Evolutionary conservation across 176 grass and related monocot species (phyloP).

Genomic region (Elaeis guineensis): DNA sequence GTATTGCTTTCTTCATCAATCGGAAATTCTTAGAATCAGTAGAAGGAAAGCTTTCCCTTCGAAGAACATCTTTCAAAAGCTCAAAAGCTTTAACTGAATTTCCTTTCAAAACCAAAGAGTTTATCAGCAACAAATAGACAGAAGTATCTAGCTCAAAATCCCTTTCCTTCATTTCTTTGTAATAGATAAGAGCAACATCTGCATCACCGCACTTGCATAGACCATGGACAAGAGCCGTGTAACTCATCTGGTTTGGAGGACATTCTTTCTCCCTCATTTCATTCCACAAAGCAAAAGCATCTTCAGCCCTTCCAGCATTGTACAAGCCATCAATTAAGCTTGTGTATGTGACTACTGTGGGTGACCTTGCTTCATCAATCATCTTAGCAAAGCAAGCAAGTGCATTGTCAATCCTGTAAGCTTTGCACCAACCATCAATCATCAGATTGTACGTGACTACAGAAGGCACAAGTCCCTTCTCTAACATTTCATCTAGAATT

Average conservation of each 20-base stretch:
- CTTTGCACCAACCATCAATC: constrained; percentile 87
- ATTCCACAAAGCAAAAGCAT: constrained; percentile 47
- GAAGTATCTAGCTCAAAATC: constrained; percentile 55
- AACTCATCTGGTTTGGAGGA: constrained; percentile 57
- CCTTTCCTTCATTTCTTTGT: constrained; percentile 53
- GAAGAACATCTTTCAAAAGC: constrained; percentile 53
- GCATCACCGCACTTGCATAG: constrained; percentile 63
- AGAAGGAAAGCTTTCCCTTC: constrained; percentile 25
- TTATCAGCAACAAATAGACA: constrained; percentile 61
- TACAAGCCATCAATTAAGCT: constrained; percentile 77
- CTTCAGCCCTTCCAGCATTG: constrained; percentile 38
- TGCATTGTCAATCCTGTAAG: constrained; percentile 50
- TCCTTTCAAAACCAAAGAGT: constrained; percentile 57
- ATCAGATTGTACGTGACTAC: constrained; percentile 86
- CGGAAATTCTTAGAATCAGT: constrained; percentile 39
- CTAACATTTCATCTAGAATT: constrained; percentile 68
- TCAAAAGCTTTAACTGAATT: constrained; percentile 47
- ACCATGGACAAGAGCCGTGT: constrained; percentile 71
- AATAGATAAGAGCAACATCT: constrained; percentile 47
- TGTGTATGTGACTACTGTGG: constrained; percentile 79
- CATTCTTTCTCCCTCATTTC: constrained; percentile 62
- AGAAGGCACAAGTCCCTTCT: constrained; percentile 65
- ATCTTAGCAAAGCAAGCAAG: constrained; percentile 57
- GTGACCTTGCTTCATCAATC: constrained; percentile 47
- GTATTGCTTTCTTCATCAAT: constrained; percentile 52